Evolutionary conservation across 2,329 filamentous ascomycete genomes (phyloP).

Genomic region (Tolypocladium capitatum): DNA sequence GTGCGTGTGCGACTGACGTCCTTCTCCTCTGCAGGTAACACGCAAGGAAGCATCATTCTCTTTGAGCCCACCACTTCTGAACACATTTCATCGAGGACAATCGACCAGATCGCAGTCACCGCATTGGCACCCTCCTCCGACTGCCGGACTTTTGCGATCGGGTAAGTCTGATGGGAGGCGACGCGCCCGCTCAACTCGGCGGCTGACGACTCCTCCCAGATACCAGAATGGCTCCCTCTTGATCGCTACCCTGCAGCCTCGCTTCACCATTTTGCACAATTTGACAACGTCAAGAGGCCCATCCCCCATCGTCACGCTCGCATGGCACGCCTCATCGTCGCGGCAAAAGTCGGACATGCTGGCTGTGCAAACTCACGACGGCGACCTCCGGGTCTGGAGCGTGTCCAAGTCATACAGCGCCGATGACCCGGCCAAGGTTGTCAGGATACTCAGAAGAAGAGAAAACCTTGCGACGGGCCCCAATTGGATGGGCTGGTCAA

Average conservation of each 20-base stretch:
- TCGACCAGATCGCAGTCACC: conserved; percentile 88
- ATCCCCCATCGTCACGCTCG: conserved; percentile 72
- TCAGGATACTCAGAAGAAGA: conserved; percentile 69
- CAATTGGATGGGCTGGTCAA: conserved; percentile 98
- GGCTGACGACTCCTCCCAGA: conserved; percentile 29
- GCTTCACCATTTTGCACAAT: conserved; percentile 89
- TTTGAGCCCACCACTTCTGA: conserved; percentile 91
- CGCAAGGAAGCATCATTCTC: conserved; percentile 82
- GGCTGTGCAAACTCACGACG: conserved; percentile 80
- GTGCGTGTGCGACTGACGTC: not conserved
- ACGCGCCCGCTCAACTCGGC: not conserved
- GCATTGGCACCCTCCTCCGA: conserved; percentile 79
- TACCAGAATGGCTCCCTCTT: conserved; percentile 93
- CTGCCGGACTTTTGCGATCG: conserved; percentile 90
- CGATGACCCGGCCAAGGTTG: conserved; percentile 72
- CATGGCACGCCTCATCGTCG: conserved; percentile 93
- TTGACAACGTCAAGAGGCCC: conserved; percentile 72
- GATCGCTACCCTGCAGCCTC: conserved; percentile 76
- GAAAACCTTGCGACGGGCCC: conserved; percentile 62
- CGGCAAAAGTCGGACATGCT: conserved; percentile 98
- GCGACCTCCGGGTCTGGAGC: conserved; percentile 92
- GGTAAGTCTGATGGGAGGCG: conserved; percentile 39
- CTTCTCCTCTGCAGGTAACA: conserved; percentile 50
- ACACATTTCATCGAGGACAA: conserved; percentile 79
- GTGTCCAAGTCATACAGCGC: conserved; percentile 66